Conservation (phyloP, 108 stramenopile genomes). For the Skeletonema menzelii region DNA sequence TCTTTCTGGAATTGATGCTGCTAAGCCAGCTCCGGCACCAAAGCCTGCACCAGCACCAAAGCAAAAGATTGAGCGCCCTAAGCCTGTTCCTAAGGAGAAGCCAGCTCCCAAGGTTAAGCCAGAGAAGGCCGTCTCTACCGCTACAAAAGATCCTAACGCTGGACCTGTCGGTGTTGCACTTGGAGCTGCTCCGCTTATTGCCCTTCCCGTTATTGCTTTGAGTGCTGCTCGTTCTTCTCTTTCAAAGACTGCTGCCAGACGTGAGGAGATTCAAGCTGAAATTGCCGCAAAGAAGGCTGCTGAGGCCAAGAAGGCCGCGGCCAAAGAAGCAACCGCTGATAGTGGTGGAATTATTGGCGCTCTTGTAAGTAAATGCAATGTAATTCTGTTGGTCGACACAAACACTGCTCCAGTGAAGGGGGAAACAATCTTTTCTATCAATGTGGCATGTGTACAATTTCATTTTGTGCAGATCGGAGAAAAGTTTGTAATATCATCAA, state of each 20-base stretch:
- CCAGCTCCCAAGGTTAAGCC: slow-evolving; percentile 16
- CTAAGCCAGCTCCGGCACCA: slow-evolving; percentile 43
- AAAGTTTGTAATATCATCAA: background rate
- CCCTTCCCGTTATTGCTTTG: slow-evolving; percentile 65
- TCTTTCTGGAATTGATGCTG: slow-evolving; percentile 16
- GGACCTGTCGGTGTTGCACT: slow-evolving; percentile 70
- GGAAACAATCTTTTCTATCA: background rate
- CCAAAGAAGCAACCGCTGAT: slow-evolving; percentile 64
- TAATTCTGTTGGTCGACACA: background rate
- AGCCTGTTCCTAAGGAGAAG: slow-evolving; percentile 12
- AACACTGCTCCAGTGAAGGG: background rate
- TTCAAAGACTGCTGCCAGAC: slow-evolving; percentile 55
- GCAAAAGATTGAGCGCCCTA: slow-evolving; percentile 15
- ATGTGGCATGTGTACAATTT: background rate
- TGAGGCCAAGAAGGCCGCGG: background rate
- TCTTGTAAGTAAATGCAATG: slow-evolving; percentile 50
- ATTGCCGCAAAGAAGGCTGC: slow-evolving; percentile 62
- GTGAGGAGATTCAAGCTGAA: slow-evolving; percentile 72
- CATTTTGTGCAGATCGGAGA: background rate
- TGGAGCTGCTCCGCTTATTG: slow-evolving; percentile 78
- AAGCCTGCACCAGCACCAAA: slow-evolving; percentile 31
- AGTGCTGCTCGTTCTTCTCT: slow-evolving; percentile 62
- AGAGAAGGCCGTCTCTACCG: slow-evolving; percentile 17
- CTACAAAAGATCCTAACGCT: slow-evolving; percentile 54
- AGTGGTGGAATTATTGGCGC: slow-evolving; percentile 62